Evolutionary conservation across 257 asterid species (phyloP).

Genomic region (Schizonepeta tenuifolia): DNA sequence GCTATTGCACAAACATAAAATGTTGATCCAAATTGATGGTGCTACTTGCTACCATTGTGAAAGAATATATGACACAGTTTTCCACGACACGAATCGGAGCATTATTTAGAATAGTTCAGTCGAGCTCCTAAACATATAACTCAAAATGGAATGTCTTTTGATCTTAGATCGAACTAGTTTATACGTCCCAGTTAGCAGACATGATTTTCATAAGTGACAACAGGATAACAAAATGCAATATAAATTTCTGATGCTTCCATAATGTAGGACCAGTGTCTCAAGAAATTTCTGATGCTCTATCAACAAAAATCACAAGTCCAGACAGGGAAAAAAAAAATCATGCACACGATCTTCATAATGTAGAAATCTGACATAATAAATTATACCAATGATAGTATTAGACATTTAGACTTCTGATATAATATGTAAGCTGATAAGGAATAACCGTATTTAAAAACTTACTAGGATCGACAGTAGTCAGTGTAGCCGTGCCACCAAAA

Average conservation of each 20-base stretch:
- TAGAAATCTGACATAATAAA: neutral
- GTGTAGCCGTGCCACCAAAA: conserved; percentile 74
- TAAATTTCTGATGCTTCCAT: neutral
- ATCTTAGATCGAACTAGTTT: neutral
- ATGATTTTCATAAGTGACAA: neutral
- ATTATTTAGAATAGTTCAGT: neutral
- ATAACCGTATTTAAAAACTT: conserved; percentile 43
- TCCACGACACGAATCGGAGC: neutral
- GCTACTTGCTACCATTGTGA: neutral
- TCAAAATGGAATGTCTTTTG: neutral
- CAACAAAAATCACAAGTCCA: neutral
- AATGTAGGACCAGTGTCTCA: neutral
- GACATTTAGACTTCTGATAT: neutral
- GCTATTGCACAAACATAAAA: neutral
- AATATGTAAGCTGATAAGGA: conserved; percentile 5
- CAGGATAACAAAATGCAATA: neutral
- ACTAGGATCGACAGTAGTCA: conserved; percentile 77
- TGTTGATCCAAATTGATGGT: neutral
- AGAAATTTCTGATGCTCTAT: neutral
- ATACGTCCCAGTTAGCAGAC: neutral
- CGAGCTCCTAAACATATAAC: neutral
- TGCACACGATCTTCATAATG: neutral
- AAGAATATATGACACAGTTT: too few relatives aligned
- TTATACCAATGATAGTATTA: neutral
- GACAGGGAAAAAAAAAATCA: neutral